Evolutionary conservation across 2,329 filamentous ascomycete genomes (phyloP), one percentile per base, ranked within the genome.

Genomic region (Colletotrichum orbiculare): DNA sequence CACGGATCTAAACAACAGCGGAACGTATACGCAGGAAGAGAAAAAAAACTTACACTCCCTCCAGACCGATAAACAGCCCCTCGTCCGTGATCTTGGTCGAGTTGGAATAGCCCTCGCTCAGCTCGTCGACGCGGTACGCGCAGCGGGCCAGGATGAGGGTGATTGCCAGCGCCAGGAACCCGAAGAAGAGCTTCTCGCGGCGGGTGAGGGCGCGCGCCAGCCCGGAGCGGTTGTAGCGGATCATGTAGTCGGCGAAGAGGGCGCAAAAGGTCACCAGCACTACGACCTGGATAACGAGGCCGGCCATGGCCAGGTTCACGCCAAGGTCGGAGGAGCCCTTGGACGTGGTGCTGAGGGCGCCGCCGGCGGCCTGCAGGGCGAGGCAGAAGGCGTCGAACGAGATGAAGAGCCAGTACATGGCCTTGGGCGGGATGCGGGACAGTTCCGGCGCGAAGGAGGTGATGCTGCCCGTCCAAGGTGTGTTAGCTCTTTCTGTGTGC

Each of bases 61-160:
- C 85, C 0, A 88, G 76, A 0, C 75, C 82, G 66, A 87, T 86
- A 66, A 88, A 87, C 2, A 83, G 71, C 0, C 73, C 74, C 71
- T 88, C 75, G 45, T 87, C 71, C 5, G 77, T 77, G 45, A 89
- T 85, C 60, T 90, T 73, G 6, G 78, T 73, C 0, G 87, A 88
- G 34, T 74, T 45, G 0, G 6, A 71, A 78, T 88, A 91, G 2
- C 89, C 89, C 43, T 88, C 78, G 66, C 83, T 86, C 65, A 91
- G 74, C 76, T 92, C 89, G 9, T 87, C 86, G 46, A 90, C 87
- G 58, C 89, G 82, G 73, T 88, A 91, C 9, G 85, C 80, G 68
- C 85, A 89, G 13, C 89, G 80, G 4, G 84, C 82, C 43, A 91
- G 83, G 68, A 91, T 88, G 47, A 85, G 78, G 3, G 89, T 54